A percentile compares a stretch with the other conserved stretches of the same genome.
Conservation (phyloP, 2,329 filamentous ascomycete genomes). For the Claviceps maximensis region DNA sequence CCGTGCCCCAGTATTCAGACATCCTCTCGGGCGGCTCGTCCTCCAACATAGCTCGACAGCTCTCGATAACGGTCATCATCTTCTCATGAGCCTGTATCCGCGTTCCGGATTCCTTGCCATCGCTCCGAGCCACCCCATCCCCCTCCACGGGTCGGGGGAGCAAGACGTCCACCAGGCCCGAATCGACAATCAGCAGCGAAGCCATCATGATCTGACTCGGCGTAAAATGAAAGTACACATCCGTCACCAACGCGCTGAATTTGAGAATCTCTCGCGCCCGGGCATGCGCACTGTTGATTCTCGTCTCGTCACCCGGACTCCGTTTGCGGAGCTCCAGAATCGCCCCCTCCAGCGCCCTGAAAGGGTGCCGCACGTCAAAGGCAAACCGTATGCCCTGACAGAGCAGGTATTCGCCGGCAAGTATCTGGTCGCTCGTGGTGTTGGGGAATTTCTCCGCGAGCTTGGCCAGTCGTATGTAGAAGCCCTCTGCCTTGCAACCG, state of each 20-base stretch:
- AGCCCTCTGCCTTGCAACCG: constrained; percentile 81
- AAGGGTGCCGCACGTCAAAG: constrained; percentile 85
- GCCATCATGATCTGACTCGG: constrained; percentile 89
- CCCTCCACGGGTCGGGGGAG: constrained; percentile 25
- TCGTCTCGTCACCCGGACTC: constrained; percentile 42
- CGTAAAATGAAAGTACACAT: constrained; percentile 94
- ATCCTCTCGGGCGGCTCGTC: constrained; percentile 44
- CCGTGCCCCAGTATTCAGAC: constrained; percentile 39
- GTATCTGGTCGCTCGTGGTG: constrained; percentile 65
- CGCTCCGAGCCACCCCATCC: not conserved
- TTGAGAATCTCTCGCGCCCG: constrained; percentile 62
- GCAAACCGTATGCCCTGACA: constrained; percentile 88
- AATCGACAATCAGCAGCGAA: constrained; percentile 63
- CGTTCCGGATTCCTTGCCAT: constrained; percentile 10
- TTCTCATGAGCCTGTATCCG: constrained; percentile 26
- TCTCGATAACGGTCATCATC: constrained; percentile 33
- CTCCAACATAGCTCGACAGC: constrained; percentile 41
- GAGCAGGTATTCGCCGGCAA: constrained; percentile 84
- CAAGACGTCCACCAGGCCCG: constrained; percentile 40
- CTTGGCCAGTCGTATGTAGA: constrained; percentile 50
- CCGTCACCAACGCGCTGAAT: constrained; percentile 71
- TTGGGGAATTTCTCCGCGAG: constrained; percentile 60
- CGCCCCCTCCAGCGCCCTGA: constrained; percentile 73
- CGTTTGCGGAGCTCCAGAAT: constrained; percentile 68
- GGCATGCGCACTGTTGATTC: constrained; percentile 51